Evolutionary conservation across 164 flowering plant genomes (phyloP).

Genomic region (Liquidambar formosana): DNA sequence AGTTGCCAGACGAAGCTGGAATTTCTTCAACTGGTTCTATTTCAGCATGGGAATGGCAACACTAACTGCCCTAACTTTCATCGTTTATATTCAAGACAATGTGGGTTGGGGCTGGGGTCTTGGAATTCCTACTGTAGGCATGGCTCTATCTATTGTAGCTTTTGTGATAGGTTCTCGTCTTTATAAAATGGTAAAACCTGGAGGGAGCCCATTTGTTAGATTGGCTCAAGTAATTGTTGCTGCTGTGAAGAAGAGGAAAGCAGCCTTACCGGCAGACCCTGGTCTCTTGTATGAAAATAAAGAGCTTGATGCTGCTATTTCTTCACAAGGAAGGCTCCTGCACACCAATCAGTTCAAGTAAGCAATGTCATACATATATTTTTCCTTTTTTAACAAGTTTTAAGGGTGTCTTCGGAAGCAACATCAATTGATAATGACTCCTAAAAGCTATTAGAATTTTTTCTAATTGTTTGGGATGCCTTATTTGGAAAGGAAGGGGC

Average conservation of each 20-base stretch:
- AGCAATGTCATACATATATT: slow-evolving; percentile 13
- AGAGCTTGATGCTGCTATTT: slow-evolving; percentile 57
- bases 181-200: slow-evolving; percentile 46
- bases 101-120: slow-evolving; percentile 83
- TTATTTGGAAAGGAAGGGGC: too few species aligned
- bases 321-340: slow-evolving; percentile 52
- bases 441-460: too few species aligned
- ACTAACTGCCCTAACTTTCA: slow-evolving; percentile 52
- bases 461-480: too few species aligned
- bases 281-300: slow-evolving; percentile 43
- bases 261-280: slow-evolving; percentile 35
- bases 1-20: slow-evolving; percentile 24
- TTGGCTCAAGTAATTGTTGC: slow-evolving; percentile 58
- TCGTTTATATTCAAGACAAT: slow-evolving; percentile 71
- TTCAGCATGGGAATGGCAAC: slow-evolving; percentile 66
- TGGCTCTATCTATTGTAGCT: slow-evolving; percentile 52
- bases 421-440: too few species aligned
- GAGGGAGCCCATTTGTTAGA: slow-evolving; percentile 61
- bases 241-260: slow-evolving; percentile 52
- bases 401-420: too few species aligned
- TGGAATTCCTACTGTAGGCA: slow-evolving; percentile 61
- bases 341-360: slow-evolving; percentile 68
- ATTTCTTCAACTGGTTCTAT: slow-evolving; percentile 69
- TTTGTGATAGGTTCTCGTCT: slow-evolving; percentile 53
- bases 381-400: too few species aligned